These are phyloP conservation scores for Chaetomium fimeti DNA, from an alignment of 495 filamentous ascomycete genomes.

Conservation along the genomic window DNA sequence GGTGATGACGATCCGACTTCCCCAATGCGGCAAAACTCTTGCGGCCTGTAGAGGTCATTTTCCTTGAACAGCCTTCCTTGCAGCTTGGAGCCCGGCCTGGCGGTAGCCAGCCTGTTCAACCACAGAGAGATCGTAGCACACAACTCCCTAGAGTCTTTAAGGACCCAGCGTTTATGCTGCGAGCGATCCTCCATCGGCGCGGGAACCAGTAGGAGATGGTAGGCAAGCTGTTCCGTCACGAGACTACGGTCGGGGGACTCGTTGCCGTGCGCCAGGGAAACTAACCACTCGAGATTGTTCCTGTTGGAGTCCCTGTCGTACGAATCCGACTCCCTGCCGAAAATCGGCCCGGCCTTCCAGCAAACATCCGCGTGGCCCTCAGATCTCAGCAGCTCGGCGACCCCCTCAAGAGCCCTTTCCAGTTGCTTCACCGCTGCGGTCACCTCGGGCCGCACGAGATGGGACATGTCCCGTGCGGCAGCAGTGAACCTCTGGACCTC, in stretches of 20 bases:
- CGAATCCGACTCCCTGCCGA: neutral
- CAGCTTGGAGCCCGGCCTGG: too few relatives aligned
- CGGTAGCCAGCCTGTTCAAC: too few relatives aligned
- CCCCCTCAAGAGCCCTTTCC: neutral
- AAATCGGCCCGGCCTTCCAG: neutral
- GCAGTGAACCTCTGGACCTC: neutral
- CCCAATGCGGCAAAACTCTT: neutral
- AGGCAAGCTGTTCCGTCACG: neutral
- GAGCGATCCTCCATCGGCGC: too few relatives aligned
- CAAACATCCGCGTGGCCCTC: neutral
- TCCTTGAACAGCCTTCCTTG: too few relatives aligned
- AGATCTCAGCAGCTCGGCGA: neutral
- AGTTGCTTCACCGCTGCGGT: neutral
- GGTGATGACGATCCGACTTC: too few relatives aligned
- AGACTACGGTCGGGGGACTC: neutral
- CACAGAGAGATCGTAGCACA: too few relatives aligned
- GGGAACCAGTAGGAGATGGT: too few relatives aligned
- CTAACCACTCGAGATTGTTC: neutral
- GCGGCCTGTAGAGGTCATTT: neutral
- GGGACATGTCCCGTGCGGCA: neutral
- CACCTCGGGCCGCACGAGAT: neutral
- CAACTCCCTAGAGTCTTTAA: too few relatives aligned
- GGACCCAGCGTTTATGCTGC: too few relatives aligned
- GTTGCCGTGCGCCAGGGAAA: neutral
- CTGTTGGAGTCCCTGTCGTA: neutral